phyloP scores from a whole-genome alignment of 805 yeast genomes.

The Yamadazyma takamatsuzukensis region DNA sequence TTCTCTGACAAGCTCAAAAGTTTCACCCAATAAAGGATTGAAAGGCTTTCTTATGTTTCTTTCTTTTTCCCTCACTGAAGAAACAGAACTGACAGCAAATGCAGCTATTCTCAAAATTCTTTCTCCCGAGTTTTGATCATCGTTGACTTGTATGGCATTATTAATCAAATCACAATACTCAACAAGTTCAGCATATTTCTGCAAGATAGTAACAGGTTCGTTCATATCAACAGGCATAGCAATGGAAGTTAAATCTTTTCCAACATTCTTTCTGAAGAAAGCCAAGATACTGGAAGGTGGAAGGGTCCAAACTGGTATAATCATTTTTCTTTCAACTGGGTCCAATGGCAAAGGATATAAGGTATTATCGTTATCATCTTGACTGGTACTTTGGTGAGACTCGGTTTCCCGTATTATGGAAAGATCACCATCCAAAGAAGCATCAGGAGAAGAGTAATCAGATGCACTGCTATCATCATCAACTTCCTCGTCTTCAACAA shows the following conservation, averaged over 20 bases:
- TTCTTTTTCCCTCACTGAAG: constrained; percentile 68
- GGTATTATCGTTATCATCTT: constrained; percentile 25
- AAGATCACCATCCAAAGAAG: constrained; percentile 1
- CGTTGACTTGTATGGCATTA: constrained; percentile 48
- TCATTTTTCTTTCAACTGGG: constrained; percentile 51
- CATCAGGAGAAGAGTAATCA: constrained; percentile 13
- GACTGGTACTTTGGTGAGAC: constrained; percentile 2
- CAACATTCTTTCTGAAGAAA: constrained; percentile 83
- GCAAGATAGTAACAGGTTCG: constrained; percentile 84
- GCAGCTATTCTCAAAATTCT: constrained; percentile 67
- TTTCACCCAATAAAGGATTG: constrained; percentile 91
- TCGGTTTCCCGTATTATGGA: constrained; percentile 7
- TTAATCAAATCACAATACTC: constrained; percentile 72
- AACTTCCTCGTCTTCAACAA: constrained; percentile 18
- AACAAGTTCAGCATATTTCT: constrained; percentile 71
- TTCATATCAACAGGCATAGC: constrained; percentile 94
- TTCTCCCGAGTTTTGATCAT: constrained; percentile 49
- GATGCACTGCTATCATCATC: constrained; percentile 14
- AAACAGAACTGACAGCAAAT: constrained; percentile 74
- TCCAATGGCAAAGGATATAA: constrained; percentile 67
- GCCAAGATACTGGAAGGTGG: constrained; percentile 81
- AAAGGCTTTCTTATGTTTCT: constrained; percentile 87
- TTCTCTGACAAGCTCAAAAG: constrained; percentile 84
- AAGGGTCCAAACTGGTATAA: constrained; percentile 53
- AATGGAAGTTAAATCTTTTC: constrained; percentile 79